phyloP scores from a whole-genome alignment of 2,329 filamentous ascomycete genomes.

The Hortaea sp. region DNA sequence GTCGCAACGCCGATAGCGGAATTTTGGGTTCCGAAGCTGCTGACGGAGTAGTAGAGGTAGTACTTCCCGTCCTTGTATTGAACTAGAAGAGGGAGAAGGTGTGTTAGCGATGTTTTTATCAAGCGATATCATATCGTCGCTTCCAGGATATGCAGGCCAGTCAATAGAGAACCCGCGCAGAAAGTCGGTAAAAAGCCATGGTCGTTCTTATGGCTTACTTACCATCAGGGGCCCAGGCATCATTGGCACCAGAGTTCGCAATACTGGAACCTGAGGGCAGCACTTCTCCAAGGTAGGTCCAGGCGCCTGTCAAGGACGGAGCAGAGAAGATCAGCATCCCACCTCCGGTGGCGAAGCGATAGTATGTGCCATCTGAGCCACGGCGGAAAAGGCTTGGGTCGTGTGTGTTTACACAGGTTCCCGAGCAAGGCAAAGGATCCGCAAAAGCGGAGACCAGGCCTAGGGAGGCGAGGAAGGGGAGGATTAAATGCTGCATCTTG shows the following conservation, averaged over 20 bases:
- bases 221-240: conserved; percentile 55
- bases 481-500: no score
- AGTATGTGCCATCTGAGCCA: conserved; percentile 40
- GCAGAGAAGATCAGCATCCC: conserved; percentile 42
- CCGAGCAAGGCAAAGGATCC: conserved; percentile 31
- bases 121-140: no score
- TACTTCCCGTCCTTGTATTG: conserved; percentile 46
- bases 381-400: conserved; percentile 41
- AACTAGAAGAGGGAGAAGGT: no score
- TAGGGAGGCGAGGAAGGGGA: no score
- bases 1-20: conserved; percentile 53
- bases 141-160: no score
- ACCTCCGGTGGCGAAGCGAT: conserved; percentile 43
- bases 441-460: no score
- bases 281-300: conserved; percentile 39
- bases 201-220: no score
- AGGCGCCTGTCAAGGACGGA: conserved; percentile 39
- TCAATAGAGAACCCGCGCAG: no score
- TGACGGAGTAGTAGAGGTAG: conserved; percentile 57
- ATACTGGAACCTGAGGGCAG: conserved; percentile 36
- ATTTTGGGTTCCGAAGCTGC: conserved; percentile 49
- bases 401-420: conserved; percentile 35
- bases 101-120: no score
- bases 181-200: no score
- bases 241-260: conserved; percentile 34